Conservation (phyloP, 225 moss, liverwort and hornwort genomes). For the Pleurozium schreberi region DNA sequence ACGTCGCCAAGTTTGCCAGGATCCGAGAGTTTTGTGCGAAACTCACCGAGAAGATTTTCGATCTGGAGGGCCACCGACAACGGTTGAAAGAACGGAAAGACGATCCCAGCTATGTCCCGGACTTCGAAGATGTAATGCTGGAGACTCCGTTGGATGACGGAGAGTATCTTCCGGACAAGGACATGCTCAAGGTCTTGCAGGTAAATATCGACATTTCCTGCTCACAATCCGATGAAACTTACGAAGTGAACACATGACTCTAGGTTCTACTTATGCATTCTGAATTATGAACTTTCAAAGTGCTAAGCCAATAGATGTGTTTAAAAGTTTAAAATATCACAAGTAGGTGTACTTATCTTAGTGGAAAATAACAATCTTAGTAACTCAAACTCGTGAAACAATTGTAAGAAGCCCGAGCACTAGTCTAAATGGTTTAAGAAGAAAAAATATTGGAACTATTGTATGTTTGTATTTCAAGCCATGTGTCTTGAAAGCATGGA, state of each 20-base stretch:
- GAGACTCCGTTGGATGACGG: not conserved
- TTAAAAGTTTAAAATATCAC: not conserved
- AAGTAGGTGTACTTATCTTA: not conserved
- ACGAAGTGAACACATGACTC: too few species aligned
- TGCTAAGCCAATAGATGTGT: not conserved
- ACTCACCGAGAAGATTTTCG: not conserved
- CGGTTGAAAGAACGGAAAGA: not conserved
- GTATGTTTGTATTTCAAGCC: not conserved
- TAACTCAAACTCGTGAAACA: not conserved
- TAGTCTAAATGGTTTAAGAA: too few species aligned
- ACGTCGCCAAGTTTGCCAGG: not conserved
- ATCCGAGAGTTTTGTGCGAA: not conserved
- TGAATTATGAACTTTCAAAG: not conserved
- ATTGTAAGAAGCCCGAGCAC: fast-evolving
- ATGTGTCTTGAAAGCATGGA: not conserved
- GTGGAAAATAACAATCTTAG: not conserved
- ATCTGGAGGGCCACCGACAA: not conserved
- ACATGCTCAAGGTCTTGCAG: not conserved
- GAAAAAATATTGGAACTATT: too few species aligned
- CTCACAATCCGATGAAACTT: too few species aligned
- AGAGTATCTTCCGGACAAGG: not conserved
- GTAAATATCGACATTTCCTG: not conserved
- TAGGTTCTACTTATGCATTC: not conserved
- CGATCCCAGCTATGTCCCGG: not conserved
- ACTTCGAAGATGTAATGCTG: not conserved